A percentile compares a stretch with the other conserved stretches of the same genome.
Evolutionary conservation across 2,329 filamentous ascomycete genomes (phyloP).

Genomic region (Phyllosticta paracitricarpa): DNA sequence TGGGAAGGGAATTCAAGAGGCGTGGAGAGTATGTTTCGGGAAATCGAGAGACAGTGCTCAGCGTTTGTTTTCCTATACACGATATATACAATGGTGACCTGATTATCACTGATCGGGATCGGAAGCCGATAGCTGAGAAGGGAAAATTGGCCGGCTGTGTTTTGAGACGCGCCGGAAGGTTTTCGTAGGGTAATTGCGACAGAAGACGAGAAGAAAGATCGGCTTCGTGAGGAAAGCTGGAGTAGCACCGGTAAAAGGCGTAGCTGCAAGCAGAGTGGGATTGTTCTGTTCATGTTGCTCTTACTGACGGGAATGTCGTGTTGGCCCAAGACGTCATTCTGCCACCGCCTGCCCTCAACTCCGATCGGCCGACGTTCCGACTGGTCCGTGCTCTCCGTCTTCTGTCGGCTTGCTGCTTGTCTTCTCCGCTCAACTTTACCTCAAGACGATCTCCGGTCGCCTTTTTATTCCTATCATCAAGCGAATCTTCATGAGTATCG

Average conservation of each 20-base stretch:
- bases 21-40: not conserved
- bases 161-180: not conserved
- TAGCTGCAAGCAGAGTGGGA: not conserved
- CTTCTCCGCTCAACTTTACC: too few species aligned
- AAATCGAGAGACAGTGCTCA: not conserved
- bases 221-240: not conserved
- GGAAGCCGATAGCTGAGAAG: not conserved
- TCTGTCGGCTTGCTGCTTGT: too few species aligned
- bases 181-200: not conserved
- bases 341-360: not conserved
- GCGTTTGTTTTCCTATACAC: not conserved
- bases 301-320: not conserved
- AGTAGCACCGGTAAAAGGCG: not conserved
- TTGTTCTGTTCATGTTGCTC: not conserved
- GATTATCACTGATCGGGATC: conserved; percentile 9
- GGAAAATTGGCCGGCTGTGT: not conserved
- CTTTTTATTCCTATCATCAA: too few species aligned
- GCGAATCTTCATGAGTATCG: too few species aligned
- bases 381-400: too few species aligned
- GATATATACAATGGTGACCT: not conserved
- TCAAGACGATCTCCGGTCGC: too few species aligned
- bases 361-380: too few species aligned
- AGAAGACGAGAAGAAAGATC: not conserved
- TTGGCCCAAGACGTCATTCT: not conserved
- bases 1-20: not conserved